Percentiles rank a stretch among this genome's conserved stretches.
These are phyloP conservation scores for Xylaria hypoxylon DNA, from an alignment of 2,329 filamentous ascomycete genomes.

Conservation along the genomic window DNA sequence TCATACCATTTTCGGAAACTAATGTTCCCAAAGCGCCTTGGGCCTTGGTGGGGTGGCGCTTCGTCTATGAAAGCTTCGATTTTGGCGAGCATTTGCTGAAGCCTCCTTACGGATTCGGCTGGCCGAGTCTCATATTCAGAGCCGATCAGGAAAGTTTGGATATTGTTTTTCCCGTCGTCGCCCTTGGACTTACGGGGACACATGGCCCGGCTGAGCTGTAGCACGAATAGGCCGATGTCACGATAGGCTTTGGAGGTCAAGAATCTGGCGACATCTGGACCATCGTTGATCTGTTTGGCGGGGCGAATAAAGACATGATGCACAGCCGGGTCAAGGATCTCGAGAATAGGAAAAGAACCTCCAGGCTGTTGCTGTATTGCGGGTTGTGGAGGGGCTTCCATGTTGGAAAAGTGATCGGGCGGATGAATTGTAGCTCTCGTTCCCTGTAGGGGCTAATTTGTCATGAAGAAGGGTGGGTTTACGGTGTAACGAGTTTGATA, in stretches of 20 bases:
- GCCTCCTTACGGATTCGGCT: slow-evolving; percentile 67
- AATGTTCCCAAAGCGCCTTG: slow-evolving; percentile 89
- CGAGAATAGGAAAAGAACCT: slow-evolving; percentile 53
- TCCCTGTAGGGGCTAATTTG: background rate
- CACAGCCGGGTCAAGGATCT: slow-evolving; percentile 60
- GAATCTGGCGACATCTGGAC: slow-evolving; percentile 83
- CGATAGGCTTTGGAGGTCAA: slow-evolving; percentile 84
- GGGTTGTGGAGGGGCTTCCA: slow-evolving; percentile 33
- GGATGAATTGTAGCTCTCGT: background rate
- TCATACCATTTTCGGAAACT: slow-evolving; percentile 88
- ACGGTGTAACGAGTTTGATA: background rate
- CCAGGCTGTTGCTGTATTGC: slow-evolving; percentile 27
- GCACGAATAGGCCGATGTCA: slow-evolving; percentile 86
- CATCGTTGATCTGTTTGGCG: slow-evolving; percentile 85
- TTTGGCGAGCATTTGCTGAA: slow-evolving; percentile 74
- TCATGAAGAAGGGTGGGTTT: background rate
- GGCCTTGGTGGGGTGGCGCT: slow-evolving; percentile 85
- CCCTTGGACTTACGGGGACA: slow-evolving; percentile 71
- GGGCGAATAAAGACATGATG: slow-evolving; percentile 74
- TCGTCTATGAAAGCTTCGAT: slow-evolving; percentile 77
- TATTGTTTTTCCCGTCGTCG: slow-evolving; percentile 53
- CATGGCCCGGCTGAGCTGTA: slow-evolving; percentile 90
- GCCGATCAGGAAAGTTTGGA: slow-evolving; percentile 63
- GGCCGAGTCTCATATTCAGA: slow-evolving; percentile 57
- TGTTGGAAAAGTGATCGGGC: slow-evolving; percentile 4